Base-by-base conservation (phyloP, 148 eudicot genomes). In the Amaranthus cruentus region DNA sequence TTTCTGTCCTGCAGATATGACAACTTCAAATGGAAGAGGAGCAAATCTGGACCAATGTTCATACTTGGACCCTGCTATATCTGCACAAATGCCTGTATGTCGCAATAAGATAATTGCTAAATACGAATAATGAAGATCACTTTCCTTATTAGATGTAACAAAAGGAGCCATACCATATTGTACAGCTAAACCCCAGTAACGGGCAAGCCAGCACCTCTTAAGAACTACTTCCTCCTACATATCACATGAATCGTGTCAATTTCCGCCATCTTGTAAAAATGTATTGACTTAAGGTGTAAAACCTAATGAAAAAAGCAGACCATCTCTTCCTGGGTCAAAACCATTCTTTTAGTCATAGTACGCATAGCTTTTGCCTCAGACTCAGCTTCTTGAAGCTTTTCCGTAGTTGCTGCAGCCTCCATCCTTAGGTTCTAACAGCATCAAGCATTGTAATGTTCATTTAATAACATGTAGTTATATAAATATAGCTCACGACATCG, bases 141-240 rank as follows among this genome's bases (percentile, higher is more conserved):
- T 71, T 67, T 47, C 21, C 66, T 53, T 60, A 62, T 60, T 38
- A 63, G 66, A 73, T 9, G 56, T 12, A 47, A 65, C 14, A 72
- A 58, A 68, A 73, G 21, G 58, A 78, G 52, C 21, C 61, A 62
- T 87, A 96, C 99, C 99, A 70, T 92, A 78, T 55, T 83, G 91
- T 53, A 91, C 85, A 81, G 99, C 99, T 78, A 96, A 85, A 51
- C 91, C 88, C 99, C 99, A 96, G 59, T 92, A 96, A 69, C 97
- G 97, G 84, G 99, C 90, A 86, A 96, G 99, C 99, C 99, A 96
- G 71, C 99, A 96, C 81, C 99, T 96, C 85, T 96, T 96, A 43
- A 96, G 83, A 77, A 96, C 97, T 46, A 96, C 99, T 83, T 96
- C 99, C 83, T 92, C 99, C 99, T 96, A 70, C 67, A 83, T 57